phyloP scores from a whole-genome alignment of 1,139 yeast species.

The Blastobotrys serpentis region DNA sequence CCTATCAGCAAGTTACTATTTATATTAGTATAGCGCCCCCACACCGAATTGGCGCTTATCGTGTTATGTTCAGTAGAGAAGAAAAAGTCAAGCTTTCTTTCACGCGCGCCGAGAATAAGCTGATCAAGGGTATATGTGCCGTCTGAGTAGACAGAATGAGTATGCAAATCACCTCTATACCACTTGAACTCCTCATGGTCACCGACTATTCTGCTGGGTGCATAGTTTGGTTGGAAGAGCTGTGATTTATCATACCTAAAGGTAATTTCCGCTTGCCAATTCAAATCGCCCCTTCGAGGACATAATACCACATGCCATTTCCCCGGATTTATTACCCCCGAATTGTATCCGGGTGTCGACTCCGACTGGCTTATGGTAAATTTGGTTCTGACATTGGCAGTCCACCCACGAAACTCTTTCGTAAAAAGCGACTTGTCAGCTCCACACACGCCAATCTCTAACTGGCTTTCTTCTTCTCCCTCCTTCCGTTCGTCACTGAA shows the following conservation, averaged over 20 bases:
- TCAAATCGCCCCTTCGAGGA: conserved; percentile 6
- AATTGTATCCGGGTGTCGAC: conserved; percentile 23
- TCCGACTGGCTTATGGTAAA: conserved; percentile 16
- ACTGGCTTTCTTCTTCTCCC: conserved; percentile 12
- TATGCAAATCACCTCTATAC: conserved; percentile 24
- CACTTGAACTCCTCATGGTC: conserved; percentile 10
- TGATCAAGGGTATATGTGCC: conserved; percentile 18
- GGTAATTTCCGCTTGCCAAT: conserved; percentile 10
- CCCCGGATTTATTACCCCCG: conserved; percentile 20
- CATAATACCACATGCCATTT: conserved; percentile 18
- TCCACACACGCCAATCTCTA: conserved; percentile 21
- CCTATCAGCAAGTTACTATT: conserved; percentile 16
- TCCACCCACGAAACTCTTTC: conserved; percentile 21
- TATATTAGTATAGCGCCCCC: conserved; percentile 15
- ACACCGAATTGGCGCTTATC: conserved; percentile 19
- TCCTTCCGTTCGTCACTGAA: conserved; percentile 11
- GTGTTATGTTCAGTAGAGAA: conserved; percentile 24
- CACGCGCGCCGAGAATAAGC: conserved; percentile 13
- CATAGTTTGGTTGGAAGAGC: conserved; percentile 15
- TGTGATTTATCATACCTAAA: background rate
- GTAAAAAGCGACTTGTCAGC: conserved; percentile 10
- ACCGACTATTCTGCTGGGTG: conserved; percentile 11
- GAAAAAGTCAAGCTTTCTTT: conserved; percentile 18
- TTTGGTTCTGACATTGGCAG: conserved; percentile 19
- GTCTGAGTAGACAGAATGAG: conserved; percentile 22